phyloP scores from a whole-genome alignment of 148 eudicot genomes.

The Rhododendron griersonianum region DNA sequence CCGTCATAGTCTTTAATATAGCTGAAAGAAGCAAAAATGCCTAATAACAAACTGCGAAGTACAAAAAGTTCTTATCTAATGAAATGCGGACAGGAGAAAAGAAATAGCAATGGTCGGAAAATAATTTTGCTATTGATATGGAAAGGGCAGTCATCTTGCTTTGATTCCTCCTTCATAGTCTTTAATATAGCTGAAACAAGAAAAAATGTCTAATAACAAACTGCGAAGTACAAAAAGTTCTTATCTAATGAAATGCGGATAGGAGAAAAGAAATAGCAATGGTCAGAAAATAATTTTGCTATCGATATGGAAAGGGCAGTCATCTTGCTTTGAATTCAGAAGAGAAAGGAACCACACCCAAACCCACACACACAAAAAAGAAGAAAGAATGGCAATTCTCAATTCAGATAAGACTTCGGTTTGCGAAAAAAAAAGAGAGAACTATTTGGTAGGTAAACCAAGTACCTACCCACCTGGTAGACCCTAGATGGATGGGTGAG shows the following conservation, averaged over 20 bases:
- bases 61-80: neutral
- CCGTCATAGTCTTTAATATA: conserved; percentile 98
- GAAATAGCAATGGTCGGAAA: neutral
- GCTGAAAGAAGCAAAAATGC: conserved; percentile 29
- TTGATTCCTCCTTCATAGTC: conserved; percentile 93
- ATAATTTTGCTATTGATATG: neutral
- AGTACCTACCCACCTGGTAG: neutral
- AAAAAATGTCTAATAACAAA: neutral
- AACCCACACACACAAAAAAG: no score
- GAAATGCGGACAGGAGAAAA: neutral
- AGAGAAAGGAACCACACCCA: neutral
- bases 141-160: neutral
- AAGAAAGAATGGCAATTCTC: no score
- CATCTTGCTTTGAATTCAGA: neutral
- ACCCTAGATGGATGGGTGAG: neutral
- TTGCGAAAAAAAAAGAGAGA: neutral
- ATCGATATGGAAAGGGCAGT: neutral
- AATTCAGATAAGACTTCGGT: neutral
- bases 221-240: neutral
- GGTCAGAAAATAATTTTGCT: neutral
- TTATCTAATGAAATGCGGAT: neutral
- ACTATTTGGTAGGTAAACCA: neutral
- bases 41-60: neutral
- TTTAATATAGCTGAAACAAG: conserved; percentile 68
- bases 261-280: neutral